Evolutionary conservation across 2,329 filamentous ascomycete genomes (phyloP).

Genomic region (Fusarium caatingaense): DNA sequence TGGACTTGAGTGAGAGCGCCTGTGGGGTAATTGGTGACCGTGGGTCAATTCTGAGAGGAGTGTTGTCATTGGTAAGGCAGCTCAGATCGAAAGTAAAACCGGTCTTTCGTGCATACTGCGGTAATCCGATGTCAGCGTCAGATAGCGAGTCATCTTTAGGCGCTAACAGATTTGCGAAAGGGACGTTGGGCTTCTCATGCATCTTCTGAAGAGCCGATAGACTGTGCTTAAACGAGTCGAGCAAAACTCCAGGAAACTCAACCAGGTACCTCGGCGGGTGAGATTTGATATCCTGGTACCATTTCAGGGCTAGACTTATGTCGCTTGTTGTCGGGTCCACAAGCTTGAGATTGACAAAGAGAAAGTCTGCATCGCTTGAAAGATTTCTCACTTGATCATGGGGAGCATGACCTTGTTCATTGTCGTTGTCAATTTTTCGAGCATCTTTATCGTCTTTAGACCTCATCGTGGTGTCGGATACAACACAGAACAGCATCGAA

Average conservation of each 20-base stretch:
- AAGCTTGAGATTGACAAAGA: constrained; percentile 2
- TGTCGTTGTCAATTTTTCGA: neutral
- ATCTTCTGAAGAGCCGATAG: neutral
- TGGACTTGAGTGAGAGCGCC: neutral
- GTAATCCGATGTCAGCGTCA: neutral
- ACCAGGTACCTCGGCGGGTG: neutral
- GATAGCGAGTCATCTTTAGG: neutral
- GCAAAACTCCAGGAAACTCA: constrained; percentile 1
- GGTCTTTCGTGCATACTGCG: neutral
- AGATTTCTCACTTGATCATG: neutral
- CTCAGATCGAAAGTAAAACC: neutral
- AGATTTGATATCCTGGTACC: neutral
- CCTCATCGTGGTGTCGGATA: neutral
- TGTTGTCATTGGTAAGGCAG: neutral
- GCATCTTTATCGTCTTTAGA: neutral
- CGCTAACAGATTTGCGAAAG: neutral
- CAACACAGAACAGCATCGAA: neutral
- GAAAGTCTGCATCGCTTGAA: neutral
- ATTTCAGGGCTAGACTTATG: neutral
- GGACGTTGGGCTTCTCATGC: neutral
- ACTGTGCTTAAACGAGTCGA: constrained; percentile 7
- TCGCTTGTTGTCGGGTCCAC: neutral
- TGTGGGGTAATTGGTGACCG: neutral
- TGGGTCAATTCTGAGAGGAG: neutral
- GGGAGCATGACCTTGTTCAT: neutral